Base-by-base conservation (phyloP, 2,329 filamentous ascomycete species). In the Pestalotiopsis sp. region DNA sequence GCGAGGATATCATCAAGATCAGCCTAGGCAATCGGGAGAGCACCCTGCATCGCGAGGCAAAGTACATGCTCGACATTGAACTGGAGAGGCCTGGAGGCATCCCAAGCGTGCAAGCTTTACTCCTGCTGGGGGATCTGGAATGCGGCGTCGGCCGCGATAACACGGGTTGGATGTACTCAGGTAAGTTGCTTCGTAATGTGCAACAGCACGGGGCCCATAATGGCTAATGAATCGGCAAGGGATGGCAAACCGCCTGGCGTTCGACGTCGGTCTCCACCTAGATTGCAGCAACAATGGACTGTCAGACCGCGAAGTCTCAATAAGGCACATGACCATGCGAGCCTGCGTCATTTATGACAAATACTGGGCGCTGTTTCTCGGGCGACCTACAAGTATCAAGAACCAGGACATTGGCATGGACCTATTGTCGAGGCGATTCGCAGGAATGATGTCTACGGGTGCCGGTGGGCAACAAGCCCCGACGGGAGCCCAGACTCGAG, bases 291-390 rank as follows among this genome's bases (percentile, higher is more conserved):
- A 76, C 36, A 79, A 80, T 56, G 82, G 80, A 3, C 79, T 86
- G 39, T 77, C 81, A 4, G 83, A 85, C 25, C 78, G 80, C 14
- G 86, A 87, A 69, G 78, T 82, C 3, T 79, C 82, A 41, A 83
- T 86, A 63, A 80, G 85, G 4, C 85, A 84, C 62, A 85, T 86
- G 81, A 84, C 82, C 13, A 83, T 87, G 73, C 81, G 83, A 70
- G 85, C 86, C 1, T 87, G 84, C 68, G 81, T 86, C 6, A 82
- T 87, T 69, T 85, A 86, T 68, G 86, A 88, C 77, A 84, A 84
- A 73, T 85, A 87, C 71, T 87, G 85, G 85, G 84, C 86, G 0
- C 76, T 88, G n/a, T 86, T 87, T 72, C 78, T 88, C 6, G 86
- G 86, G 11, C 79, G 86, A 12, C 86, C 86, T 1, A 84, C 85